Conservation (phyloP, 2,329 filamentous ascomycete genomes). For the Fusarium sp. region DNA sequence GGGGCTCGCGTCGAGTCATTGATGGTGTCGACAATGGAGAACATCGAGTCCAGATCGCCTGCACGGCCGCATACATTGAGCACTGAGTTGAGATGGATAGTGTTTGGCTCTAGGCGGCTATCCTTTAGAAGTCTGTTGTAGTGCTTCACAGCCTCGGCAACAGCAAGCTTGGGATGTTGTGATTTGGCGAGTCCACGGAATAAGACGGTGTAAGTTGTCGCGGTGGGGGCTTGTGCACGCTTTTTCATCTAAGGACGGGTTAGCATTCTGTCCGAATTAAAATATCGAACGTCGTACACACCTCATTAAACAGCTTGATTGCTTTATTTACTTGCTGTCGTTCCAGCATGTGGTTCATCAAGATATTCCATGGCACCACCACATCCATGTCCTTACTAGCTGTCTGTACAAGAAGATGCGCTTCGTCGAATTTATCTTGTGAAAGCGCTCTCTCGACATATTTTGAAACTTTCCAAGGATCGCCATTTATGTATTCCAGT, state of each 20-base stretch:
- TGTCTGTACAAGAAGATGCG: constrained; percentile 76
- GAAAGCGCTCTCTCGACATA: constrained; percentile 74
- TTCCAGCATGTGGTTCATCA: constrained; percentile 80
- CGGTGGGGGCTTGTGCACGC: constrained; percentile 83
- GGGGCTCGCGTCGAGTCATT: constrained; percentile 76
- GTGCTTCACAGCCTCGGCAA: constrained; percentile 79
- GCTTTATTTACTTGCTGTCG: constrained; percentile 74
- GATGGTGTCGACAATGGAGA: constrained; percentile 80
- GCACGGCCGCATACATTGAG: constrained; percentile 84
- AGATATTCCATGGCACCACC: constrained; percentile 88
- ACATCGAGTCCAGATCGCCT: constrained; percentile 83
- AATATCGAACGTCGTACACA: constrained; percentile 54
- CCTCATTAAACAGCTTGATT: constrained; percentile 91
- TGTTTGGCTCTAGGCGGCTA: constrained; percentile 77
- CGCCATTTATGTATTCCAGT: constrained; percentile 74
- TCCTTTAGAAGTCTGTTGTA: constrained; percentile 82
- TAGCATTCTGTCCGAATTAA: constrained; percentile 20
- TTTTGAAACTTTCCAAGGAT: constrained; percentile 77
- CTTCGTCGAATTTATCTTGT: constrained; percentile 75
- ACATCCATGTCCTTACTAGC: constrained; percentile 77
- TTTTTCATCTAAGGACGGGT: constrained; percentile 86
- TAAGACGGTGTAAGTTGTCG: constrained; percentile 86
- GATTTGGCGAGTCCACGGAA: constrained; percentile 81
- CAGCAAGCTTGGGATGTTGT: constrained; percentile 69
- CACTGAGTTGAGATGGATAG: constrained; percentile 91